Conservation (phyloP, 768 basidiomycete species). For the Ramaria rubella region DNA sequence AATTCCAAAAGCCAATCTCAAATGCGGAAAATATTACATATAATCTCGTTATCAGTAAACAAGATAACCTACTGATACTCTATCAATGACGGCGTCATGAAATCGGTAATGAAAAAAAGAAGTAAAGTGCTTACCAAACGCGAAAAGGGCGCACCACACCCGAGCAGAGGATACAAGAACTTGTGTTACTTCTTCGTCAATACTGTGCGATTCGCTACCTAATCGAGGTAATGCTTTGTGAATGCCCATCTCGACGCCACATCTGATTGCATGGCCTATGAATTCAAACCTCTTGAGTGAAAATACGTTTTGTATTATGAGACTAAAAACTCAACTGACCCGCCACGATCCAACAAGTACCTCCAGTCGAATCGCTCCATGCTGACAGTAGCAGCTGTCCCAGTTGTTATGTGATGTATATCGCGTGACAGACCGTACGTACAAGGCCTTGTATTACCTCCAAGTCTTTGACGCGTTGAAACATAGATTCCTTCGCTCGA, state of each 20-base stretch:
- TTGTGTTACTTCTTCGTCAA: neutral
- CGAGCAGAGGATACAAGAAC: slow-evolving; percentile 6
- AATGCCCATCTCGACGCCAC: slow-evolving; percentile 7
- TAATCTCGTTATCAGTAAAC: neutral
- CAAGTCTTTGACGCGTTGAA: slow-evolving; percentile 3
- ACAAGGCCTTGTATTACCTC: slow-evolving; percentile 7
- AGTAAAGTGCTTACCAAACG: neutral
- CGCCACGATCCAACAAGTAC: slow-evolving; percentile 8
- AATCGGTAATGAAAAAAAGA: neutral
- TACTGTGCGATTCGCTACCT: neutral
- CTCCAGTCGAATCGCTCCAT: slow-evolving; percentile 10
- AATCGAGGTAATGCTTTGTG: slow-evolving; percentile 4
- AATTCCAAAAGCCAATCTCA: slow-evolving; percentile 5
- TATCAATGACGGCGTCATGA: neutral
- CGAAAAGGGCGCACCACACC: slow-evolving; percentile 9
- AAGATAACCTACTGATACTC: slow-evolving; percentile 1
- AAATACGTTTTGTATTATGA: too few species aligned
- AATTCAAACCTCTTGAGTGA: too few species aligned
- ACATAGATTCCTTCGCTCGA: slow-evolving; percentile 2
- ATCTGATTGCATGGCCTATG: slow-evolving; percentile 1
- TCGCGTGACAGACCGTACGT: neutral
- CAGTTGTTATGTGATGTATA: neutral
- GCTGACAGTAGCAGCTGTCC: slow-evolving; percentile 3
- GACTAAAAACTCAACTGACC: slow-evolving; percentile 1
- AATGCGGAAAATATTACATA: neutral